Percentiles rank a stretch among this genome's conserved stretches.
phyloP scores from a whole-genome alignment of 140 eudicot species.

The Bidens hawaiensis region DNA sequence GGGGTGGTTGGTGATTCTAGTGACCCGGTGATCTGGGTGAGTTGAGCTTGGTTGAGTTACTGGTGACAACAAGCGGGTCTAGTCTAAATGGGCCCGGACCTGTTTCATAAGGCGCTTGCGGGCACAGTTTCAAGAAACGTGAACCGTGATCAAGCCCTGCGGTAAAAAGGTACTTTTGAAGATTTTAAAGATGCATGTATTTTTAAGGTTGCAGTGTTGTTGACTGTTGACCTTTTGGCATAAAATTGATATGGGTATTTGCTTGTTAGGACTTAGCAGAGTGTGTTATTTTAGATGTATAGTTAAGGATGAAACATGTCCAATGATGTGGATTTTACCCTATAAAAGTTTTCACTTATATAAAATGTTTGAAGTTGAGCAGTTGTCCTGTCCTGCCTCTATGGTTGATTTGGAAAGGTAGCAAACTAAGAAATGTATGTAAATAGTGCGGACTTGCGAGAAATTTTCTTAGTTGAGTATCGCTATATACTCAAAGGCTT shows the following conservation, averaged over 20 bases:
- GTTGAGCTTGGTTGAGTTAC: slow-evolving; percentile 10
- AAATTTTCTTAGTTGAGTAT: no score
- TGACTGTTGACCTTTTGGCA: slow-evolving; percentile 18
- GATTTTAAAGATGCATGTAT: slow-evolving; percentile 18
- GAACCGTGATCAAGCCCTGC: slow-evolving; percentile 3
- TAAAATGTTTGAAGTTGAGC: slow-evolving; percentile 36
- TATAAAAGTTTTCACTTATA: slow-evolving; percentile 26
- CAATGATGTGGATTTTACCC: slow-evolving; percentile 30
- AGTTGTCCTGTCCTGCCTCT: slow-evolving; percentile 2
- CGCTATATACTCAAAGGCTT: no score
- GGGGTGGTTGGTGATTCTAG: slow-evolving; percentile 31
- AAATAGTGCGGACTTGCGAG: no score
- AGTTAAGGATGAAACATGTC: slow-evolving; percentile 23
- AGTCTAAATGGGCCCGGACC: slow-evolving; percentile 17
- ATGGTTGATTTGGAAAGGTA: slow-evolving; percentile 1
- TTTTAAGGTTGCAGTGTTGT: slow-evolving; percentile 20
- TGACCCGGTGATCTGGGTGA: slow-evolving; percentile 26
- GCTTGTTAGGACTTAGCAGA: no score
- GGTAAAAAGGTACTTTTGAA: slow-evolving; percentile 17
- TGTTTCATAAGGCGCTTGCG: slow-evolving; percentile 12
- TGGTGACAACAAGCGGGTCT: slow-evolving; percentile 15
- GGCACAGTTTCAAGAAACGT: not conserved
- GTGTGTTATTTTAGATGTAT: slow-evolving; percentile 31
- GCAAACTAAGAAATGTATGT: not conserved
- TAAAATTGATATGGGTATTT: slow-evolving; percentile 25